Evolutionary conservation across 768 basidiomycete species (phyloP), one percentile per base, ranked within the genome.

Genomic region (Exidia glandulosa): DNA sequence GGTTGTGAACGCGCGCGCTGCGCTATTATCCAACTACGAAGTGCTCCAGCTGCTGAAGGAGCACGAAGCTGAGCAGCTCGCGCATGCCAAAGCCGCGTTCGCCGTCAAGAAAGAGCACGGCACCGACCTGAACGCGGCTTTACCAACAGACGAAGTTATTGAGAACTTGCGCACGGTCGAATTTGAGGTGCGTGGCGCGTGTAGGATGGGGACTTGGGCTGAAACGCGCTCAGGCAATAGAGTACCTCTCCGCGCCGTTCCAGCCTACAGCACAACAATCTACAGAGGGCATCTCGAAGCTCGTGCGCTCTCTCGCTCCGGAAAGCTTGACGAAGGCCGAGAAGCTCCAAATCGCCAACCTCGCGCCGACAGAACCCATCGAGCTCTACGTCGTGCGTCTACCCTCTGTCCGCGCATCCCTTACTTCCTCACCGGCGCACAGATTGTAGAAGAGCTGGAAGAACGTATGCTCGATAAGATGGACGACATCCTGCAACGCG

Each of bases 371-470:
- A 6, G 79, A 84, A 54, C 76, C 84, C 0, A 90, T 95, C 29
- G 90, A 94, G 69, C 82, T 96, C 29, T 94, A 96, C 67, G 87
- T 90, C 60, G 93, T 94, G 64, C 52, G 90, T 80, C 31, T 61
- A 34, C 57, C 27, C 32, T 32, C 29, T 45, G n/a, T 52, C 27
- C 47, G 19, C 5, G 9, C 27, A 12, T 25, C 57, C 16, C 13
- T n/a, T 25, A 12, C 19, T 45, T 32, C 31, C 30, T 29, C 16
- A 54, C 50, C 14, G 13, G 16, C 25, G 10, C 27, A n/a, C 58
- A 96, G 94, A 87, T 95, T 59, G 82, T 97, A 9, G 94, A 97
- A 72, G 94, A 97, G 70, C 73, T 92, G 2, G 90, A 94, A 71
- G 87, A 89, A 63, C 81, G 94, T 48, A 79, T 93, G 3, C 84